phyloP scores from a whole-genome alignment of 2,329 filamentous ascomycete genomes.

The Botrytis tulipae region DNA sequence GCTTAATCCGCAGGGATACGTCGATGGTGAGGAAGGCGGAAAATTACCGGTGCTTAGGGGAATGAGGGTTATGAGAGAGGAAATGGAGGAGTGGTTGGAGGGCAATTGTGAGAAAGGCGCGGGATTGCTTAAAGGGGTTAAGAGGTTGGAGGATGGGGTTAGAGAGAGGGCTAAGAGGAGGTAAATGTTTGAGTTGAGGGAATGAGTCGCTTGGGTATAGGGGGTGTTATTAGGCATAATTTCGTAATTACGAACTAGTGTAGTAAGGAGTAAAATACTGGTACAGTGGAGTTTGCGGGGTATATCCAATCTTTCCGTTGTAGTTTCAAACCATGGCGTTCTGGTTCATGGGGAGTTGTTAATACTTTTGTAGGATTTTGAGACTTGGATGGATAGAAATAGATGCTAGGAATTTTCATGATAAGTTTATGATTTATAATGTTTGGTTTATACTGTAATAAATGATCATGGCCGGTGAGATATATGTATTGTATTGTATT shows the following conservation, averaged over 20 bases:
- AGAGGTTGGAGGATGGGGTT: conserved; percentile 52
- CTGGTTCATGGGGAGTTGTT: not conserved
- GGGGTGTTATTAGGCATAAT: not conserved
- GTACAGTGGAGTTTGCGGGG: not conserved
- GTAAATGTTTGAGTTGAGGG: not conserved
- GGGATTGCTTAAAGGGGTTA: conserved; percentile 67
- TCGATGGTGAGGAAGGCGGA: conserved; percentile 62
- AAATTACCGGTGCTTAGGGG: conserved; percentile 71
- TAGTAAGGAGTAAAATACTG: not conserved
- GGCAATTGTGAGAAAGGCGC: conserved; percentile 78
- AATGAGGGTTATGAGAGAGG: conserved; percentile 66
- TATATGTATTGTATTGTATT: no score
- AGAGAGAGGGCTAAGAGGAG: conserved; percentile 27
- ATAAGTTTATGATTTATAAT: not conserved
- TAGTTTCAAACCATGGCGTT: not conserved
- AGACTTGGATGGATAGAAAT: not conserved
- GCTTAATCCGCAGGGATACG: conserved; percentile 72
- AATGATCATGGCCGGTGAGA: no score
- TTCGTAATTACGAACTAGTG: not conserved
- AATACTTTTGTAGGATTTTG: not conserved
- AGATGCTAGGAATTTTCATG: not conserved
- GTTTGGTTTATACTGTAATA: no score
- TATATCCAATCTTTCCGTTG: not conserved
- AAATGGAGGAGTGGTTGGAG: conserved; percentile 83
- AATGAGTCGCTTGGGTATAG: not conserved